Evolutionary conservation across 345 rosid species (phyloP).

Genomic region (Linum trigynum): DNA sequence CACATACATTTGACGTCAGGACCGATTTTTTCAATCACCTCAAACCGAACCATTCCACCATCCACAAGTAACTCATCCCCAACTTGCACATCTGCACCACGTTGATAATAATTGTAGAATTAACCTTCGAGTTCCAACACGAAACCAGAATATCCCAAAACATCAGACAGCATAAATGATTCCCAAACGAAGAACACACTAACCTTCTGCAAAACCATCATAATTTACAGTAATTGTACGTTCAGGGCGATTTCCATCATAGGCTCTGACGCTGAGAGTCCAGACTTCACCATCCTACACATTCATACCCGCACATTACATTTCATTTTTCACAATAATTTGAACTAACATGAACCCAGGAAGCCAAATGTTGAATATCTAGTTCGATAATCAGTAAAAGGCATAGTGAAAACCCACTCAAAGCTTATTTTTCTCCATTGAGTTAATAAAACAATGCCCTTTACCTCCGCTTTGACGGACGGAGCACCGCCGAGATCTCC

Average conservation of each 20-base stretch:
- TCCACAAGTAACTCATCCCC: conserved; percentile 95
- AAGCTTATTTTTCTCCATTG: no score
- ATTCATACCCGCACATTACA: not conserved
- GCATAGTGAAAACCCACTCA: not conserved
- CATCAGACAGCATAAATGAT: not conserved
- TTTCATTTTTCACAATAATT: not conserved
- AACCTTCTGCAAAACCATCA: conserved; percentile 98
- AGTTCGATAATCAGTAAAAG: not conserved
- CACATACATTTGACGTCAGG: conserved; percentile 93
- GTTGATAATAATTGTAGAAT: not conserved
- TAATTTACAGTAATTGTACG: conserved; percentile 80
- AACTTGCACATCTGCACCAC: conserved; percentile 60
- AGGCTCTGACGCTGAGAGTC: conserved; percentile 91
- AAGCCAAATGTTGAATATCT: not conserved
- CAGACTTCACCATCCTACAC: conserved; percentile 91
- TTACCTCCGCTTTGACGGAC: conserved; percentile 85
- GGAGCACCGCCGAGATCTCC: conserved; percentile 91
- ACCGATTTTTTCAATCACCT: conserved; percentile 90
- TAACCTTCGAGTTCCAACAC: not conserved
- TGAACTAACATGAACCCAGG: not conserved
- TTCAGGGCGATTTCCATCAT: conserved; percentile 59
- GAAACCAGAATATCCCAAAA: not conserved
- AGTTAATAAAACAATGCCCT: not conserved
- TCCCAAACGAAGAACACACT: not conserved
- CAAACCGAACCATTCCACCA: conserved; percentile 99